Conservation (phyloP, 2,329 filamentous ascomycete genomes). For the Verticillium tricorpus region DNA sequence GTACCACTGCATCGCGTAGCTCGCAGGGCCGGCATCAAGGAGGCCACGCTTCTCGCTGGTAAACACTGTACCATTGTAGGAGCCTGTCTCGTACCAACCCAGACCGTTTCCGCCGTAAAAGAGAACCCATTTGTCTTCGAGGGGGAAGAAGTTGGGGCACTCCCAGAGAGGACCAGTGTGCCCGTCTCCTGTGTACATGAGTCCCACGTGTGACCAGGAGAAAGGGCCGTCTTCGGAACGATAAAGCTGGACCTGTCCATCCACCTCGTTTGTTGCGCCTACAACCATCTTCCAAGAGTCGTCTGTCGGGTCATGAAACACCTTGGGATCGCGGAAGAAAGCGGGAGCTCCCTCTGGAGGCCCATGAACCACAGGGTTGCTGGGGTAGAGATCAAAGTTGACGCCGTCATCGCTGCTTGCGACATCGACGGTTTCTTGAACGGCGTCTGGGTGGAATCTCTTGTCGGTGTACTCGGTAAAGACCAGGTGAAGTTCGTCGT, state of each 20-base stretch:
- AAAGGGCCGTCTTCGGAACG: slow-evolving; percentile 9
- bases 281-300: slow-evolving; percentile 18
- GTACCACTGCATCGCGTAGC: slow-evolving; percentile 26
- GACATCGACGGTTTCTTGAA: slow-evolving; percentile 15
- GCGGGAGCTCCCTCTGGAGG: slow-evolving; percentile 12
- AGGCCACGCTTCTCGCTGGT: slow-evolving; percentile 19
- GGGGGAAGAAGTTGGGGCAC: slow-evolving; percentile 21
- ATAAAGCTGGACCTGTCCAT: slow-evolving; percentile 17
- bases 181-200: slow-evolving; percentile 18
- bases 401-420: slow-evolving; percentile 17
- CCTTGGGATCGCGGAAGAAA: slow-evolving; percentile 20
- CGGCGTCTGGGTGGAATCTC: slow-evolving; percentile 15
- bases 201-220: slow-evolving; percentile 17
- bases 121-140: slow-evolving; percentile 21
- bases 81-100: slow-evolving; percentile 18
- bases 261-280: slow-evolving; percentile 12
- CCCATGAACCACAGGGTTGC: slow-evolving; percentile 13
- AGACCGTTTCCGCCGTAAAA: slow-evolving; percentile 18
- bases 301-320: slow-evolving; percentile 17
- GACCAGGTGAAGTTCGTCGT: slow-evolving; percentile 16
- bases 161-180: slow-evolving; percentile 19
- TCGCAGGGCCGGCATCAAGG: slow-evolving; percentile 19
- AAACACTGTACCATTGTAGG: slow-evolving; percentile 17
- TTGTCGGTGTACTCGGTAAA: slow-evolving; percentile 18
- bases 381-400: slow-evolving; percentile 12